A percentile compares a stretch with the other conserved stretches of the same genome.
Evolutionary conservation across 768 basidiomycete genomes (phyloP).

Genomic region (Hebeloma cylindrosporum): DNA sequence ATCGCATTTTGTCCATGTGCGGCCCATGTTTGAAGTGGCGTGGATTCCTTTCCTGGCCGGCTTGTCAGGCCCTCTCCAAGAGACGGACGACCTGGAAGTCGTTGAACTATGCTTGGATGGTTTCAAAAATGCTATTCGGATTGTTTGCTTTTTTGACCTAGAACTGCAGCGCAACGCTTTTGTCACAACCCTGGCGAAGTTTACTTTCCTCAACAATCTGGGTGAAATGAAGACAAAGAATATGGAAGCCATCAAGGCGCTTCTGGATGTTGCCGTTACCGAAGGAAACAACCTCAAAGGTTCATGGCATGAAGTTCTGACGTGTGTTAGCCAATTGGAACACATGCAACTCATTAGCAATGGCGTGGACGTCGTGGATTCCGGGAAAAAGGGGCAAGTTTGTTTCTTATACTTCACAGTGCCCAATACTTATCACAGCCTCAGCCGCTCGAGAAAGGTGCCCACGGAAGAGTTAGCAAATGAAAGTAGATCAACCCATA

Average conservation of each 20-base stretch:
- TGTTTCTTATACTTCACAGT: neutral
- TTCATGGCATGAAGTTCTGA: constrained; percentile 95
- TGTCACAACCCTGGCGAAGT: constrained; percentile 93
- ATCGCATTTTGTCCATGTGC: constrained; percentile 93
- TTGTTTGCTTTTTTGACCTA: constrained; percentile 95
- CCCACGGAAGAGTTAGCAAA: constrained; percentile 94
- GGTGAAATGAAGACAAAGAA: constrained; percentile 99
- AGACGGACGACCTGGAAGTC: constrained; percentile 90
- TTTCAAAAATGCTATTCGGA: constrained; percentile 94
- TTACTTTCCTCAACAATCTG: constrained; percentile 96
- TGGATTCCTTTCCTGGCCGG: constrained; percentile 99
- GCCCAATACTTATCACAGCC: constrained; percentile 5
- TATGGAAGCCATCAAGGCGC: constrained; percentile 96
- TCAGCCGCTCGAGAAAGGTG: constrained; percentile 55
- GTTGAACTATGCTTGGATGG: constrained; percentile 93
- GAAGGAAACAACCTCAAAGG: constrained; percentile 96
- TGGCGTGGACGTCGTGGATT: constrained; percentile 81
- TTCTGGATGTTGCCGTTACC: constrained; percentile 92
- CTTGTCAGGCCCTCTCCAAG: constrained; percentile 90
- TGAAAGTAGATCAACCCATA: constrained; percentile 95
- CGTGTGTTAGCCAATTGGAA: constrained; percentile 97
- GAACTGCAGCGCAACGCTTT: constrained; percentile 99
- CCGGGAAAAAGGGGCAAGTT: constrained; percentile 76
- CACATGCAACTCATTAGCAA: constrained; percentile 97
- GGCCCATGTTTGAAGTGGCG: constrained; percentile 98